Evolutionary conservation across 495 filamentous ascomycete species (phyloP), one percentile per base, ranked within the genome.

Genomic region (Gamarada debralockiae): DNA sequence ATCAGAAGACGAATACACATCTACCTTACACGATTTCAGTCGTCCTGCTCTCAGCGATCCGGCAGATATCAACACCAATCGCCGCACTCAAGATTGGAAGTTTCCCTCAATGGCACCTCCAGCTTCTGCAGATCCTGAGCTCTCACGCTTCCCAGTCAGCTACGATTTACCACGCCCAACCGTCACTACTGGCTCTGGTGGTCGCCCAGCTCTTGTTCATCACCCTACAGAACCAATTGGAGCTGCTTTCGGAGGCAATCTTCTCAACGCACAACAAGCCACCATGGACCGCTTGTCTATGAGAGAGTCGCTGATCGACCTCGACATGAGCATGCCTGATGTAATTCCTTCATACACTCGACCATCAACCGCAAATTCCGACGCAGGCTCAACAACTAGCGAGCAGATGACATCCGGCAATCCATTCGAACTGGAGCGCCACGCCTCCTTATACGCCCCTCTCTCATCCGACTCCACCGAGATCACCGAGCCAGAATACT

Each of bases 41-140:
- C 69, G 68, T 27, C 70, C 75, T 23, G 70, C 77, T 7, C 56
- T 76, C 22, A 78, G 71, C 56, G 77, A 78, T 48, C 72, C 77
- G 12, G 72, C 68, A 2, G 75, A 76, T 53, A 58, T 69, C 3
- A 74, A 73, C 34, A 60, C 67, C 29, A 73, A 76, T 56, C 69
- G 79, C 20, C 68, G 74, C 7, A 80, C 80, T 0, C 73, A 79
- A 39, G 81, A 85, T 37, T 84, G 81, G 81, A 82, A 75, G 33
- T 84, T 83, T 61, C 80, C 82, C 3, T 68, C 75, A 21, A 71
- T 74, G 68, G 62, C 61, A 2, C 68, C 64, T 27, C 71, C 74
- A 13, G 65, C 75, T 2, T 77, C 77, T 5, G 75, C 73, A 3
- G 71, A 75, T 41, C 73, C 75, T 0, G 75, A 79, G 51, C 60